These are phyloP conservation scores for Fomes fomentarius DNA, from an alignment of 1,284 basidiomycete genomes.

Conservation along the genomic window DNA sequence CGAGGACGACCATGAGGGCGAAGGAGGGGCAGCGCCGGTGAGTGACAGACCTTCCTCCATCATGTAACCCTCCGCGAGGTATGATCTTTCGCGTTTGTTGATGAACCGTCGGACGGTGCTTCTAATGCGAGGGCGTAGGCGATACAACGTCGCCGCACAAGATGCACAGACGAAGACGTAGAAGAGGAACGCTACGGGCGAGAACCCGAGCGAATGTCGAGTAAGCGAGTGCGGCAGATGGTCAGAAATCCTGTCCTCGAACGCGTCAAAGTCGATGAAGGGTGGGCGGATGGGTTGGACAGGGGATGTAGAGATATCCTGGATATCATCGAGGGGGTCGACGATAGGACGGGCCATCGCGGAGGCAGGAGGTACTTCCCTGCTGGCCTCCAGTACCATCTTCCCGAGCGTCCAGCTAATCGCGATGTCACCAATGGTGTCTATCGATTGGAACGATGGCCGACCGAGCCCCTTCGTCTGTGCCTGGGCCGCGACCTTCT, in stretches of 20 bases:
- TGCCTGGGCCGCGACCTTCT: conserved; percentile 75
- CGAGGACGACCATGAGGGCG: conserved; percentile 28
- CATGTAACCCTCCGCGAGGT: conserved; percentile 46
- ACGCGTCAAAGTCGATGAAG: conserved; percentile 57
- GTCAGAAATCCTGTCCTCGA: conserved; percentile 65
- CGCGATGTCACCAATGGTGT: conserved; percentile 89
- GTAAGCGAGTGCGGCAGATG: conserved; percentile 64
- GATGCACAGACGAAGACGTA: conserved; percentile 48
- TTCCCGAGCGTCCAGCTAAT: conserved; percentile 99
- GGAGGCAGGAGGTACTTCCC: conserved; percentile 64
- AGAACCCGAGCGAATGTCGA: conserved; percentile 69
- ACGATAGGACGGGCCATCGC: conserved; percentile 56
- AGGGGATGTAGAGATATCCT: conserved; percentile 50
- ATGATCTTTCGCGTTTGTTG: conserved; percentile 43
- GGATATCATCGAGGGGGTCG: conserved; percentile 70
- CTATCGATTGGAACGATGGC: conserved; percentile 89
- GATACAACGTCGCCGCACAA: conserved; percentile 48
- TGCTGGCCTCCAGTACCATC: conserved; percentile 96
- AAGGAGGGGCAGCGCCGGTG: conserved; percentile 25
- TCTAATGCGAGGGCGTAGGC: conserved; percentile 59
- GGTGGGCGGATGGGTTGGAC: conserved; percentile 65
- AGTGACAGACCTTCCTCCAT: conserved; percentile 62
- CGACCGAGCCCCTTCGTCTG: conserved; percentile 79
- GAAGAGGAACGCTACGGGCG: conserved; percentile 61
- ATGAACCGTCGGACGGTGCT: conserved; percentile 50